phyloP scores from a whole-genome alignment of 2,329 filamentous ascomycete species.

The Nemania sp. region DNA sequence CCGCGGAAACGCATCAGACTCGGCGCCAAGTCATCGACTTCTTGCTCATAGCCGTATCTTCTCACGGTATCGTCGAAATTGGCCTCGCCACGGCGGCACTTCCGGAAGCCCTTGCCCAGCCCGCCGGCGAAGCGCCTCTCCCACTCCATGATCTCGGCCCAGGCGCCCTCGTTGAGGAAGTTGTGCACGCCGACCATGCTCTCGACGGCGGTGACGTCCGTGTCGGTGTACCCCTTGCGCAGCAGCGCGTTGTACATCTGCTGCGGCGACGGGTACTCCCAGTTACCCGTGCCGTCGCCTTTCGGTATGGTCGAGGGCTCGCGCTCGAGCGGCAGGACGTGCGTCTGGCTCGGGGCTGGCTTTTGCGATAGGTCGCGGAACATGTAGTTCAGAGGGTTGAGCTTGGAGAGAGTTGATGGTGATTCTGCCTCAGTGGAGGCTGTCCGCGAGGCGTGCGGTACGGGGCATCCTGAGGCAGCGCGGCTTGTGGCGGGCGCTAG shows the following conservation, averaged over 20 bases:
- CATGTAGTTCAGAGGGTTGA: slow-evolving; percentile 90
- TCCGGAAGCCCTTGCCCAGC: slow-evolving; percentile 70
- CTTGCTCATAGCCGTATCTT: slow-evolving; percentile 52
- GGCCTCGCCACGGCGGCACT: slow-evolving; percentile 74
- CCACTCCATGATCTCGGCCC: slow-evolving; percentile 93
- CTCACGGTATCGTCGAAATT: slow-evolving; percentile 50
- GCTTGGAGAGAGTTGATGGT: slow-evolving; percentile 56
- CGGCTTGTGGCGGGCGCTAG: slow-evolving; percentile 41
- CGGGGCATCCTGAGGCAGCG: slow-evolving; percentile 44
- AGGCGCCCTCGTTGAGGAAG: slow-evolving; percentile 96
- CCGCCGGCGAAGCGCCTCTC: slow-evolving; percentile 83
- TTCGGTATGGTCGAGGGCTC: slow-evolving; percentile 91
- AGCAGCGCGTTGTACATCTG: slow-evolving; percentile 99
- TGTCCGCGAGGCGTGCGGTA: slow-evolving; percentile 45
- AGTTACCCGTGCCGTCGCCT: slow-evolving; percentile 75
- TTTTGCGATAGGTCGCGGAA: slow-evolving; percentile 82
- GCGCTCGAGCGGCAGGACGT: slow-evolving; percentile 75
- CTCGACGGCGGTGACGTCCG: slow-evolving; percentile 89
- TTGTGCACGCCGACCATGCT: slow-evolving; percentile 98
- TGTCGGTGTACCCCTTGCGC: slow-evolving; percentile 94
- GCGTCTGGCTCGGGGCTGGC: slow-evolving; percentile 71
- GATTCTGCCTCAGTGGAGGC: slow-evolving; percentile 37
- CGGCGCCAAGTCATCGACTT: slow-evolving; percentile 62
- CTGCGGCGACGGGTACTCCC: slow-evolving; percentile 98
- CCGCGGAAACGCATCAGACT: slow-evolving; percentile 86